Percentiles rank a stretch among this genome's conserved stretches.
Conservation (phyloP, 2,329 filamentous ascomycete genomes). For the Phialophora tarda region DNA sequence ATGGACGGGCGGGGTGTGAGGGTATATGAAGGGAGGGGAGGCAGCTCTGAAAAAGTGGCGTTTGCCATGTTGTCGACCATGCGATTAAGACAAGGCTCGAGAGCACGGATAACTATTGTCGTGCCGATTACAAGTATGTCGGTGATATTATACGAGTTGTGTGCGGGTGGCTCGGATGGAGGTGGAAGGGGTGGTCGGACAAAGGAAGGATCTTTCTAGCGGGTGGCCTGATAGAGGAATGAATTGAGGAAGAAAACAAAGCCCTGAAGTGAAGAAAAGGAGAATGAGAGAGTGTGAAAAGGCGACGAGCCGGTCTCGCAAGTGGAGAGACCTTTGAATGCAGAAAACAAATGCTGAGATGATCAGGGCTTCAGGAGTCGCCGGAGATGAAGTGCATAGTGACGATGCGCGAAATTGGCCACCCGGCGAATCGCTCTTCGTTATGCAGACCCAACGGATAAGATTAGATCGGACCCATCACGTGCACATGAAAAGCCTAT, state of each 20-base stretch:
- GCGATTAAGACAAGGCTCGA: neutral
- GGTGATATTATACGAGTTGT: slow-evolving; percentile 21
- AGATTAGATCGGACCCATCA: neutral
- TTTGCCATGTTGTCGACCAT: slow-evolving; percentile 35
- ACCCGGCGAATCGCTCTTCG: neutral
- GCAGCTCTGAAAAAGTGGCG: slow-evolving; percentile 59
- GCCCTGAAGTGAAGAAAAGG: slow-evolving; percentile 28
- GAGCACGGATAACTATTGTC: neutral
- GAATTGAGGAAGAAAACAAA: neutral
- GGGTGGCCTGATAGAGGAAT: neutral
- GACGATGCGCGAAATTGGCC: slow-evolving; percentile 20
- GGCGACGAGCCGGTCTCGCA: neutral
- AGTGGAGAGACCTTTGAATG: slow-evolving; percentile 27
- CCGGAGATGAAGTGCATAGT: slow-evolving; percentile 15
- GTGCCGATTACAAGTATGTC: neutral
- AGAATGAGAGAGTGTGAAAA: slow-evolving; percentile 22
- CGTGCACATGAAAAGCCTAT: neutral
- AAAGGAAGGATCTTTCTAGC: slow-evolving; percentile 12
- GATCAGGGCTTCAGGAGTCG: slow-evolving; percentile 18
- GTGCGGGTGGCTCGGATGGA: slow-evolving; percentile 27
- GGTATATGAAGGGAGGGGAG: slow-evolving; percentile 83
- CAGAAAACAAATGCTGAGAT: slow-evolving; percentile 16
- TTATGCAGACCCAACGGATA: neutral
- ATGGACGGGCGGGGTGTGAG: slow-evolving; percentile 72
- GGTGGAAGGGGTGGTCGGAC: slow-evolving; percentile 21